phyloP scores from a whole-genome alignment of 345 rosid genomes.

The Pistacia vera region DNA sequence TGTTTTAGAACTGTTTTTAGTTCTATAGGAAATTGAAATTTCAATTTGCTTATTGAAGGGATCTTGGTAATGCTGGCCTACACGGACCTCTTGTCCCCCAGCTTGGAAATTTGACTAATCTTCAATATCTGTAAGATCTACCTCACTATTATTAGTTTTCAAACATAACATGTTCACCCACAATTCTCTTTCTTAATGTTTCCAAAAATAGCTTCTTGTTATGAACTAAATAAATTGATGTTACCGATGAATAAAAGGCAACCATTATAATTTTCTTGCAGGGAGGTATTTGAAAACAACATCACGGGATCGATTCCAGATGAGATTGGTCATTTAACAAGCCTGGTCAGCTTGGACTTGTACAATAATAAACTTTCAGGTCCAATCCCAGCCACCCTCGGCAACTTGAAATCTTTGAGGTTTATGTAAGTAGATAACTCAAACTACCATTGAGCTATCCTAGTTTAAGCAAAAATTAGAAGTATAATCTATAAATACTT shows the following conservation, averaged over 20 bases:
- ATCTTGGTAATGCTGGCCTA: conserved; percentile 43
- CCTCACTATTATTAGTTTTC: neutral
- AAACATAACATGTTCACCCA: too few species aligned
- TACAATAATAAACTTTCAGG: conserved; percentile 37
- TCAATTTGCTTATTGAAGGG: conserved; percentile 30
- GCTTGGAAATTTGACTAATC: conserved; percentile 44
- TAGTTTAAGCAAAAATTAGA: neutral
- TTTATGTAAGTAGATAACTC: conserved; percentile 33
- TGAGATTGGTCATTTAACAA: conserved; percentile 36
- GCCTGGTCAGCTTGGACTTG: conserved; percentile 43
- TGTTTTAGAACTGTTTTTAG: neutral
- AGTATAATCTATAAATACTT: neutral
- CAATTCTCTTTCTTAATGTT: too few species aligned
- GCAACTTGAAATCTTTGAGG: conserved; percentile 33
- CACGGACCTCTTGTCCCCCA: conserved; percentile 46
- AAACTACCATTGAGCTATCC: neutral
- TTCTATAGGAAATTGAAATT: neutral
- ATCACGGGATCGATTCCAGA: conserved; percentile 42
- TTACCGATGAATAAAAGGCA: too few species aligned
- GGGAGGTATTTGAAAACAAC: conserved; percentile 26
- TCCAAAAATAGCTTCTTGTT: neutral
- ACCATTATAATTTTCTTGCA: conserved; percentile 15
- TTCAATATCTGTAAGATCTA: conserved; percentile 45
- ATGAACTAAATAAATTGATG: too few species aligned
- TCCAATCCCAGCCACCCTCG: conserved; percentile 42